Conservation (phyloP, 768 basidiomycete genomes). For the Daedalea quercina region DNA sequence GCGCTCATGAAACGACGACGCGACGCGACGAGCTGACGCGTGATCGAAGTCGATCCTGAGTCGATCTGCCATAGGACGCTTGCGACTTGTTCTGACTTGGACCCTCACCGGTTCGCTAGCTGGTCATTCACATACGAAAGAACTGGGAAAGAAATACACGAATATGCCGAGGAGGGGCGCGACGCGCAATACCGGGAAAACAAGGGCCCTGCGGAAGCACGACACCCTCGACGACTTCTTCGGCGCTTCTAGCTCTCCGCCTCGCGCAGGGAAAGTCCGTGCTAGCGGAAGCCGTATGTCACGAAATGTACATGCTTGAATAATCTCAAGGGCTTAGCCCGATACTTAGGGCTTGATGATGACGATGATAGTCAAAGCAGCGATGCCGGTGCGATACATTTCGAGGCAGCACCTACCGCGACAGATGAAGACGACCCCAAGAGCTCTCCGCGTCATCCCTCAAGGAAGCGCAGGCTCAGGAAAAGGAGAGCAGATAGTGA, state of each 20-base stretch:
- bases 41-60: no score
- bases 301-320: neutral
- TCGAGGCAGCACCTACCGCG: slow-evolving; percentile 31
- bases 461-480: slow-evolving; percentile 12
- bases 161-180: neutral
- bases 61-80: no score
- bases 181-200: neutral
- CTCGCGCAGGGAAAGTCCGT: neutral
- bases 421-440: slow-evolving; percentile 17
- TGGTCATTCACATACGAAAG: neutral
- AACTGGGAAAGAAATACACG: no score
- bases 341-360: no score
- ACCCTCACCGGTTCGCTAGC: no score
- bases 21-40: no score
- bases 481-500: slow-evolving; percentile 13
- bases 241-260: neutral
- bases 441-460: slow-evolving; percentile 17
- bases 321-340: no score
- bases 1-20: neutral
- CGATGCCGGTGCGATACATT: slow-evolving; percentile 44
- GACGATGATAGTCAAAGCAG: slow-evolving; percentile 29
- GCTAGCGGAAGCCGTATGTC: neutral
- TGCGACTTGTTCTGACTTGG: no score
- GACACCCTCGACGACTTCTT: neutral
- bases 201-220: neutral